These are phyloP conservation scores for Protomyces lactucae-debilis DNA, from an alignment of 1,139 yeast species.

Conservation along the genomic window DNA sequence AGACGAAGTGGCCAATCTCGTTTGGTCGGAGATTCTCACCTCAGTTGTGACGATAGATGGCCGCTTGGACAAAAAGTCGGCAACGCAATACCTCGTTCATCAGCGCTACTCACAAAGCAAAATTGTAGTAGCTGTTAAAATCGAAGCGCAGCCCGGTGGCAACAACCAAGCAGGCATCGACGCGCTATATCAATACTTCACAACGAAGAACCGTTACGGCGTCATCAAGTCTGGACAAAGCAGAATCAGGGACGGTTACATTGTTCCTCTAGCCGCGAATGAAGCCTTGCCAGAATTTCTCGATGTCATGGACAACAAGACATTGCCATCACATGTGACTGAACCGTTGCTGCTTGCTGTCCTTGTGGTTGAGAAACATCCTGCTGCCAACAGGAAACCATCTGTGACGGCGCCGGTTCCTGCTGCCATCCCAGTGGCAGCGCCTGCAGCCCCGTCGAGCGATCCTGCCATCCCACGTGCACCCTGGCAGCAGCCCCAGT, in stretches of 20 bases:
- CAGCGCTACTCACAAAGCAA: conserved; percentile 48
- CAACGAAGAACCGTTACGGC: conserved; percentile 52
- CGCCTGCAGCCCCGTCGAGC: background rate
- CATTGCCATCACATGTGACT: conserved; percentile 29
- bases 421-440: background rate
- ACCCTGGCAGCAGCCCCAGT: background rate
- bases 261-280: conserved; percentile 46
- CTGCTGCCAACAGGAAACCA: background rate
- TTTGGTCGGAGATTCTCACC: conserved; percentile 33
- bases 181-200: conserved; percentile 53
- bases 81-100: conserved; percentile 51
- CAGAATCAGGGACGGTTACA: conserved; percentile 59
- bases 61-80: conserved; percentile 51
- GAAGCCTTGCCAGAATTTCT: conserved; percentile 38
- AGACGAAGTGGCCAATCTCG: conserved; percentile 29
- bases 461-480: background rate
- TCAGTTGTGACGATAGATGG: conserved; percentile 53
- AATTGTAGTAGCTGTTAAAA: conserved; percentile 50
- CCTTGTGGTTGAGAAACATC: conserved; percentile 46
- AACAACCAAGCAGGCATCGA: conserved; percentile 41
- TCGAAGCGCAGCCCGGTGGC: conserved; percentile 37
- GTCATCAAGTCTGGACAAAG: conserved; percentile 48
- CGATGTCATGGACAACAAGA: conserved; percentile 18
- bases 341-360: conserved; percentile 46
- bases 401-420: background rate